Evolutionary conservation across 1,284 basidiomycete species (phyloP), one percentile per base, ranked within the genome.

Genomic region (Cryptococcus hybrid): DNA sequence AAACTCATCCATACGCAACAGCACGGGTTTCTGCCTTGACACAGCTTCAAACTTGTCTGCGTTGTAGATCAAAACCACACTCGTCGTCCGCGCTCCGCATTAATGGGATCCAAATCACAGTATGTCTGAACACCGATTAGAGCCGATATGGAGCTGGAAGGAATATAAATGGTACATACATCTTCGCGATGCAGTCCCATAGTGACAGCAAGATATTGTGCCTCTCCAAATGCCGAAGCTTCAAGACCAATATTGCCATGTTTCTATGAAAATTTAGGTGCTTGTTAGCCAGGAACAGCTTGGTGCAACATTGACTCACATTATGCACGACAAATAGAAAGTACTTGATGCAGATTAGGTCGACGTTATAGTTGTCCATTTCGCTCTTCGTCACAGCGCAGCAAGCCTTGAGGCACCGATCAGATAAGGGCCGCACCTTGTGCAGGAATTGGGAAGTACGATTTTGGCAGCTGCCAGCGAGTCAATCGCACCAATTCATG

Each of bases 41-140:
- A 60, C 52, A 15, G 65, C 65, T 51, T 68, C 66, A 44, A 65
- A 63, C 46, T 69, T 69, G 49, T 69, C 67, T 34, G 65, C 65
- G 44, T 69, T 69, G 57, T 65, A 63, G 7, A 69, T 59, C 15
- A 64, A 44, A 62, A 44, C 43, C 43, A 44, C 9, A 63, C 57
- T 53, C 65, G 37, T 3, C 67, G 56, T n/a, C 65, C 37, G 13
- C 67, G 57, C 48, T 69, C 64, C 2, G 63, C 52, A 49, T 67
- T 63, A 51, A 69, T 63, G 34, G 65, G 67, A 43, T 64, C 63
- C 54, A 57, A 35, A 18, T 43, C 39, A 39, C 47, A 45, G 37
- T 59, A 54, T 12, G 52, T 56, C 60, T 56, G 24, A 7, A 9
- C 3, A 18, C 30, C 46, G 49, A 36, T 39, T 45, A 35, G 12